A percentile compares a stretch with the other conserved stretches of the same genome.
phyloP scores from a whole-genome alignment of 352 stramenopile species.

The Thraustochytrium sp. region DNA sequence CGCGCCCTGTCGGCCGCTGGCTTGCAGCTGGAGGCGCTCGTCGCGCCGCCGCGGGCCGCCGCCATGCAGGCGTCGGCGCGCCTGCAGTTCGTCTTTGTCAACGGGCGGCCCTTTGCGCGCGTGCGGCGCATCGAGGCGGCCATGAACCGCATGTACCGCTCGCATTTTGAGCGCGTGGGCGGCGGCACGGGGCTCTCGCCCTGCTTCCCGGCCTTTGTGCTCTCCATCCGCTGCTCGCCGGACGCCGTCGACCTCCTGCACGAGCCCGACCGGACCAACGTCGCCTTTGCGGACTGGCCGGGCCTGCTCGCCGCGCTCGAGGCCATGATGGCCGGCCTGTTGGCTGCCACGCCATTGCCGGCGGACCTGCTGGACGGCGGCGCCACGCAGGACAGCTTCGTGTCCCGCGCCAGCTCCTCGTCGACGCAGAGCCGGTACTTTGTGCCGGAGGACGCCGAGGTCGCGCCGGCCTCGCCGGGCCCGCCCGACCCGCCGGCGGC shows the following conservation, averaged over 20 bases:
- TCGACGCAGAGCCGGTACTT: background rate
- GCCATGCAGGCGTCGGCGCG: background rate
- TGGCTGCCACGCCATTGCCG: background rate
- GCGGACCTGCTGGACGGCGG: background rate
- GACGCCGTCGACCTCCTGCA: background rate
- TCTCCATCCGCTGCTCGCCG: background rate
- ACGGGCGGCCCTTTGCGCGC: background rate
- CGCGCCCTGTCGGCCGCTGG: background rate
- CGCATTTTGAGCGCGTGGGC: constrained; percentile 1
- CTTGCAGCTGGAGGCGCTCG: background rate
- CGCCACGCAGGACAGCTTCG: background rate
- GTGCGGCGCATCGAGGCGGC: background rate
- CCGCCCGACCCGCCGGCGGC: background rate
- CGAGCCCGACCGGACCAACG: background rate
- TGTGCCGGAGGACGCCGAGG: background rate
- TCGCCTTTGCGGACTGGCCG: constrained; percentile 14
- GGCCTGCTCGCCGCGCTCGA: background rate
- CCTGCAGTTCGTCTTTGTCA: constrained; percentile 36
- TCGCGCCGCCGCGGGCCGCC: background rate
- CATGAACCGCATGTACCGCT: constrained; percentile 8
- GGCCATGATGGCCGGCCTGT: background rate
- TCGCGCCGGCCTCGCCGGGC: background rate
- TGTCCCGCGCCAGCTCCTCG: background rate
- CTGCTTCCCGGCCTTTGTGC: constrained; percentile 16
- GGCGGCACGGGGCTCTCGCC: background rate